phyloP scores from a whole-genome alignment of 2,329 filamentous ascomycete genomes.

The Xenosphaeropsis pyriputrescens region DNA sequence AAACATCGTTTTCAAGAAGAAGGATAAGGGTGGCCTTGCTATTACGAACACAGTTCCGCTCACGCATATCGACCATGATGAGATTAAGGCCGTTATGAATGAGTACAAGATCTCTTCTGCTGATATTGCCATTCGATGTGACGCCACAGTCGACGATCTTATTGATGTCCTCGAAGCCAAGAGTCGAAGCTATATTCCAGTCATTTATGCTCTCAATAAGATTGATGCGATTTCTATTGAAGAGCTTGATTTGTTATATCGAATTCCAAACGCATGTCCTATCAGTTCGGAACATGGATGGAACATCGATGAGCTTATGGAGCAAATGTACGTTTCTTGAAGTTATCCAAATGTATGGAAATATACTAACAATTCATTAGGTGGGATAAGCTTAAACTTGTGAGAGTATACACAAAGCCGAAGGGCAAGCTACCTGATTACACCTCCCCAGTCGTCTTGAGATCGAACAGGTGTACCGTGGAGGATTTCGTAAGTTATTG shows the following conservation, averaged over 20 bases:
- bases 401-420: constrained; percentile 93
- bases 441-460: constrained; percentile 75
- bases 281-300: constrained; percentile 96
- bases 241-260: constrained; percentile 88
- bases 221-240: constrained; percentile 97
- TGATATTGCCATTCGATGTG: constrained; percentile 94
- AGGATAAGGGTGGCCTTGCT: constrained; percentile 94
- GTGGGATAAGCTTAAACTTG: constrained; percentile 89
- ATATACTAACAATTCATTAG: constrained; percentile 16
- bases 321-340: constrained; percentile 54
- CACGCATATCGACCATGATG: constrained; percentile 84
- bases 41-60: constrained; percentile 92
- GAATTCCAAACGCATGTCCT: constrained; percentile 91
- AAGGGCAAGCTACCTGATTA: constrained; percentile 95
- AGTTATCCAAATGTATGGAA: constrained; percentile 2
- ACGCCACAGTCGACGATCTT: constrained; percentile 91
- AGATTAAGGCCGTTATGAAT: constrained; percentile 95
- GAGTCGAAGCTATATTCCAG: constrained; percentile 93
- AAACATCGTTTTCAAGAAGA: constrained; percentile 99
- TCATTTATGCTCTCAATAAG: constrained; percentile 98
- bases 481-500: constrained; percentile 78
- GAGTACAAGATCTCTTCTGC: constrained; percentile 96
- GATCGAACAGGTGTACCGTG: constrained; percentile 69
- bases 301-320: constrained; percentile 95
- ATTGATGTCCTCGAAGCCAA: constrained; percentile 94